Conservation (phyloP, 1,139 yeast genomes). For the Cylindricascospora bacillispora region DNA sequence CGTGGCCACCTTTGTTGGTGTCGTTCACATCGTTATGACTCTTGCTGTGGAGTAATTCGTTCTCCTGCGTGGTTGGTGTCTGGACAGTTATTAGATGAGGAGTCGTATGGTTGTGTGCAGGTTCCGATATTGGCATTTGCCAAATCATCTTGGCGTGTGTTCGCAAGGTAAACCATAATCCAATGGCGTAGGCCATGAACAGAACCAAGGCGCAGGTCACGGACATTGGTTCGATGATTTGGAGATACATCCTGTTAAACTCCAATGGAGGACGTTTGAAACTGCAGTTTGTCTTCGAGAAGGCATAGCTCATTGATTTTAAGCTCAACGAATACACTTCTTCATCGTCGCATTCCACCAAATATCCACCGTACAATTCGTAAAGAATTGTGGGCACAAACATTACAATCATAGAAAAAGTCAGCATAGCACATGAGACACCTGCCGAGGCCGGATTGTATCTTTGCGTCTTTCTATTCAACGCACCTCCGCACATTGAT, state of each 20-base stretch:
- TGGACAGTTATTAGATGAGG: slow-evolving; percentile 4
- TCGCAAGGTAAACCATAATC: slow-evolving; percentile 81
- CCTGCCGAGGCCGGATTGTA: slow-evolving; percentile 96
- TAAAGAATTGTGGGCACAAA: slow-evolving; percentile 87
- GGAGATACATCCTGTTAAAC: slow-evolving; percentile 46
- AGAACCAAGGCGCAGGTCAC: slow-evolving; percentile 67
- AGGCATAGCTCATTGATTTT: slow-evolving; percentile 21
- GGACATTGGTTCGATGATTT: slow-evolving; percentile 69
- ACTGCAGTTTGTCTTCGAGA: slow-evolving; percentile 44
- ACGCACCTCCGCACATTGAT: slow-evolving; percentile 95
- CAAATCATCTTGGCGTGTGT: slow-evolving; percentile 96
- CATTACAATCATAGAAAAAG: slow-evolving; percentile 84
- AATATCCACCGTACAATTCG: slow-evolving; percentile 83
- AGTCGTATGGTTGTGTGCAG: slow-evolving; percentile 9
- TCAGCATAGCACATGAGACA: slow-evolving; percentile 88
- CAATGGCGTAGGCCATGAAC: slow-evolving; percentile 79
- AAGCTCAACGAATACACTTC: slow-evolving; percentile 20
- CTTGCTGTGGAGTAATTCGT: background rate
- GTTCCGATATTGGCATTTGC: slow-evolving; percentile 49
- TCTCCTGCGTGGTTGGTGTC: slow-evolving; percentile 4
- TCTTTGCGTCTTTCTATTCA: slow-evolving; percentile 80
- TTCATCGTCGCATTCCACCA: slow-evolving; percentile 44
- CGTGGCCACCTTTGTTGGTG: slow-evolving; percentile 54
- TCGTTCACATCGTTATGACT: slow-evolving; percentile 3
- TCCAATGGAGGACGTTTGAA: slow-evolving; percentile 67